Conservation (phyloP, 805 yeast species). For the Teunomyces panamensis region DNA sequence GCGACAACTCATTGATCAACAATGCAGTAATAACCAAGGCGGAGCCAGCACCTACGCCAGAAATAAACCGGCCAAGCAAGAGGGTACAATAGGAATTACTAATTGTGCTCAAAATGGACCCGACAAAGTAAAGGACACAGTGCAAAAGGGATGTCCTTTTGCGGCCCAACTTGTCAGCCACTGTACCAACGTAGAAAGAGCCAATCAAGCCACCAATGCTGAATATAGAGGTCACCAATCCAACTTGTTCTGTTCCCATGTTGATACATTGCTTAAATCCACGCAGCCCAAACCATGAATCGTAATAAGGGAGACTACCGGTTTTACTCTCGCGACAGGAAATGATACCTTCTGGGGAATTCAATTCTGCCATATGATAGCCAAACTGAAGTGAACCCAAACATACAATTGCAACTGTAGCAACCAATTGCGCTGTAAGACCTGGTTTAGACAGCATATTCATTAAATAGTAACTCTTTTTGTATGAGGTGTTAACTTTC, state of each 20-base stretch:
- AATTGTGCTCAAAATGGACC: slow-evolving; percentile 58
- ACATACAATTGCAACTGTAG: slow-evolving; percentile 58
- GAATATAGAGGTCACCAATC: slow-evolving; percentile 73
- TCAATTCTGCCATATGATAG: slow-evolving; percentile 90
- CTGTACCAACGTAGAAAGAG: slow-evolving; percentile 61
- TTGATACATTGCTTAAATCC: slow-evolving; percentile 52
- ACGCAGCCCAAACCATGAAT: slow-evolving; percentile 40
- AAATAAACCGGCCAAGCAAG: slow-evolving; percentile 65
- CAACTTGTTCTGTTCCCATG: slow-evolving; percentile 56
- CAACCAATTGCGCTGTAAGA: slow-evolving; percentile 34
- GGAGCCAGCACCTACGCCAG: slow-evolving; percentile 86
- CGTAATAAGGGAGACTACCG: slow-evolving; percentile 27
- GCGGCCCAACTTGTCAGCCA: slow-evolving; percentile 69
- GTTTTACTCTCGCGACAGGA: slow-evolving; percentile 48
- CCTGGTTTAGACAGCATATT: slow-evolving; percentile 3
- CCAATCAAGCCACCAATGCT: slow-evolving; percentile 83
- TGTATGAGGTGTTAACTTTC: not conserved
- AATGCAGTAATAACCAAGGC: slow-evolving; percentile 84
- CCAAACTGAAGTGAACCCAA: slow-evolving; percentile 87
- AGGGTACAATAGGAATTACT: slow-evolving; percentile 44
- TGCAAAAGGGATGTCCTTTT: slow-evolving; percentile 51
- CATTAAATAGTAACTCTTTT: not conserved
- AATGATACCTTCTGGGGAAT: slow-evolving; percentile 77
- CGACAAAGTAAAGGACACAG: slow-evolving; percentile 51
- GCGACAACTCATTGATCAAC: slow-evolving; percentile 77